phyloP scores from a whole-genome alignment of 1,139 yeast genomes.

The Sugiyamaella japonica region DNA sequence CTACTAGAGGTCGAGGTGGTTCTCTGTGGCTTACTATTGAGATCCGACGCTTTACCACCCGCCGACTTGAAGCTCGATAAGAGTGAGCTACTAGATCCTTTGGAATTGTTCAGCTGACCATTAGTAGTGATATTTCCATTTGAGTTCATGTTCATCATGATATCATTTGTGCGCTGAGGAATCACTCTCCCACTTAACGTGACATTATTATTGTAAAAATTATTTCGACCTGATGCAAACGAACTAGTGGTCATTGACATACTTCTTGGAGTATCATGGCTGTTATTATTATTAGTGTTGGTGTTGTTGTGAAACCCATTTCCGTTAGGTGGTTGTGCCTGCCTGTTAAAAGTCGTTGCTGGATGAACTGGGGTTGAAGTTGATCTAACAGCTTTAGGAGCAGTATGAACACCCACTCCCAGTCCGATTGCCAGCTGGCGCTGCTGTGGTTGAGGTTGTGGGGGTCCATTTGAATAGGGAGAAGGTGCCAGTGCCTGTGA shows the following conservation, averaged over 20 bases:
- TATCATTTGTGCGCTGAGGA: conserved; percentile 33
- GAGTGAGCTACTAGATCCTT: conserved; percentile 19
- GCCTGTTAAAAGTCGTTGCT: conserved; percentile 15
- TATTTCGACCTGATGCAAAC: conserved; percentile 6
- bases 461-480: conserved; percentile 15
- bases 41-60: conserved; percentile 13
- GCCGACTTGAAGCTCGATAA: conserved; percentile 18
- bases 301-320: neutral
- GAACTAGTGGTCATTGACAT: conserved; percentile 33
- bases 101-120: conserved; percentile 3
- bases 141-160: conserved; percentile 16
- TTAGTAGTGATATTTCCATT: neutral
- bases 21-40: conserved; percentile 21
- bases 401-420: conserved; percentile 18
- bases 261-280: conserved; percentile 20
- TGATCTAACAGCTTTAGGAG: conserved; percentile 21
- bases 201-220: conserved; percentile 28
- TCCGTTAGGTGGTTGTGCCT: neutral
- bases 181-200: conserved; percentile 37
- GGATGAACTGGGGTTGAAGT: conserved; percentile 14
- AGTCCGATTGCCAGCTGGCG: conserved; percentile 16
- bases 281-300: neutral
- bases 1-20: conserved; percentile 32
- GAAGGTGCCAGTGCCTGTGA: conserved; percentile 4
- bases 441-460: conserved; percentile 19